phyloP scores from a whole-genome alignment of 2,329 filamentous ascomycete species.

The Colletotrichum eremochloae region DNA sequence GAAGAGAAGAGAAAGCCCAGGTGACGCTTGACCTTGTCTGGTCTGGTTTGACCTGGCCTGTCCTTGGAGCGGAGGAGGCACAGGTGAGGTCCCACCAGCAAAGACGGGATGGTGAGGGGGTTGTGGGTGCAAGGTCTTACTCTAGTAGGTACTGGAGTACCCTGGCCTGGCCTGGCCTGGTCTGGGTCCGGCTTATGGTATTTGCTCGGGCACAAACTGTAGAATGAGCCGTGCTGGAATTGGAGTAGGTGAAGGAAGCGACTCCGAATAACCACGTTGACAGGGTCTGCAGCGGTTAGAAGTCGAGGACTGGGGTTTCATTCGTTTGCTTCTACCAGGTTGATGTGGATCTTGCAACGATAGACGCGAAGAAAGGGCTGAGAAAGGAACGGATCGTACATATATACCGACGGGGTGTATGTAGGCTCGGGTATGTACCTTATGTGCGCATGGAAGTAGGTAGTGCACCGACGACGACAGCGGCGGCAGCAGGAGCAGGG shows the following conservation, averaged over 20 bases:
- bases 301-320: constrained; percentile 53
- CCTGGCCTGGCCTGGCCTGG: constrained; percentile 17
- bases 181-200: constrained; percentile 7
- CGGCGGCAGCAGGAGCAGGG: constrained; percentile 20
- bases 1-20: constrained; percentile 49
- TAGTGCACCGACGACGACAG: constrained; percentile 5
- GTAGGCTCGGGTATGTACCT: constrained; percentile 16
- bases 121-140: constrained; percentile 21
- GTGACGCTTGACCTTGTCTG: constrained; percentile 39
- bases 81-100: constrained; percentile 51
- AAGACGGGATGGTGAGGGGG: constrained; percentile 45
- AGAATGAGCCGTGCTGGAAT: constrained; percentile 53
- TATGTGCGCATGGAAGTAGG: constrained; percentile 14
- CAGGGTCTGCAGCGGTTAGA: constrained; percentile 53
- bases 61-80: constrained; percentile 22
- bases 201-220: constrained; percentile 52
- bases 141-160: constrained; percentile 16
- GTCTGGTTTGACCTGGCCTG: constrained; percentile 18
- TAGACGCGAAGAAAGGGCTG: constrained; percentile 41
- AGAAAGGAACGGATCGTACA: constrained; percentile 7
- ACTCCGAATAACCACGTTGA: constrained; percentile 30
- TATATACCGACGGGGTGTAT: constrained; percentile 12
- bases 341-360: constrained; percentile 37
- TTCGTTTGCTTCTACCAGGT: constrained; percentile 52
- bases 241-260: constrained; percentile 43